A percentile compares a stretch with the other conserved stretches of the same genome.
Conservation (phyloP, 1,139 yeast species). For the Debaryomycetaceae sp. region DNA sequence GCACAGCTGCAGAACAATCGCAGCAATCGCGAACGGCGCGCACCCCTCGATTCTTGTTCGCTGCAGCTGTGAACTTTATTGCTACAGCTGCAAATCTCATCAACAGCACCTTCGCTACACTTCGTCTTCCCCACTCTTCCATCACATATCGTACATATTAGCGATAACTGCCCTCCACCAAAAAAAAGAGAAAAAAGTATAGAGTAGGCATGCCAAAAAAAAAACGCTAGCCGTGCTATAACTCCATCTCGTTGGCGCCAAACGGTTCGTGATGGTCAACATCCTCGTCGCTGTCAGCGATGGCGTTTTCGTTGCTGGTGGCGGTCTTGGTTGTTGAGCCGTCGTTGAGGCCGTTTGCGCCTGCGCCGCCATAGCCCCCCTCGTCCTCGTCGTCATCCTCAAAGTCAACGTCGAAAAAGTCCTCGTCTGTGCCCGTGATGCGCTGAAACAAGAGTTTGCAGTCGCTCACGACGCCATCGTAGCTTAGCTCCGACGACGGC, state of each 20-base stretch:
- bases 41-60: background rate
- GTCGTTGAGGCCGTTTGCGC: background rate
- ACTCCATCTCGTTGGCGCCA: conserved; percentile 68
- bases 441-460: conserved; percentile 70
- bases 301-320: conserved; percentile 31
- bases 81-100: background rate
- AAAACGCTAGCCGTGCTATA: conserved; percentile 23
- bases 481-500: conserved; percentile 82
- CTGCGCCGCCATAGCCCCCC: conserved; percentile 1
- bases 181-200: too few relatives aligned
- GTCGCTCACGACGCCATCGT: conserved; percentile 83
- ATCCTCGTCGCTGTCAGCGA: conserved; percentile 37
- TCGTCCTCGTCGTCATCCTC: conserved; percentile 81
- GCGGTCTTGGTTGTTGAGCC: background rate
- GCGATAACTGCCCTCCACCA: too few relatives aligned
- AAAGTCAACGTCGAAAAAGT: conserved; percentile 91
- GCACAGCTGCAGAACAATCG: background rate
- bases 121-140: too few relatives aligned
- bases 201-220: too few relatives aligned
- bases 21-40: background rate
- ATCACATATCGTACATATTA: too few relatives aligned
- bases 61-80: background rate
- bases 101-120: too few relatives aligned
- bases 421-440: conserved; percentile 90
- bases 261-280: conserved; percentile 50